Conservation (phyloP, 306 rosid species). For the Medicago truncatula region DNA sequence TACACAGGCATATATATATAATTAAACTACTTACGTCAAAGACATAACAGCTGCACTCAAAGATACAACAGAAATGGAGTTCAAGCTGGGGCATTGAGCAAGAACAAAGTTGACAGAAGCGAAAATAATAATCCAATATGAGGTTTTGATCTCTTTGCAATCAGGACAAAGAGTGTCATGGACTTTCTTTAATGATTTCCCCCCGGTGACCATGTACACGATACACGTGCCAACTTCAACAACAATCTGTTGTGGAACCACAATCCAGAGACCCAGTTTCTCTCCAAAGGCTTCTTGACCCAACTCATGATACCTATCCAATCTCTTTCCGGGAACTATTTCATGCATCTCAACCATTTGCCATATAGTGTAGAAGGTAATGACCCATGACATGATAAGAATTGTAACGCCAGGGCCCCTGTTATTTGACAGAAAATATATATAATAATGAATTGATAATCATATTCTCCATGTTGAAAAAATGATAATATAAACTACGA, state of each 20-base stretch:
- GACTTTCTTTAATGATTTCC: constrained; percentile 67
- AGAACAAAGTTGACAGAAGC: constrained; percentile 65
- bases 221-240: constrained; percentile 76
- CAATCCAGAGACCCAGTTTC: constrained; percentile 76
- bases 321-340: constrained; percentile 84
- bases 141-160: constrained; percentile 48
- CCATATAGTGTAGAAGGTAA: constrained; percentile 83
- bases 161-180: constrained; percentile 59
- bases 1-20: too few relatives aligned
- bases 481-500: not conserved
- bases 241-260: constrained; percentile 78
- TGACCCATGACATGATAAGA: constrained; percentile 68
- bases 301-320: constrained; percentile 86
- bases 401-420: constrained; percentile 79
- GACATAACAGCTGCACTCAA: constrained; percentile 77
- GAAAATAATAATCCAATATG: constrained; percentile 69
- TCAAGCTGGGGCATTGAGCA: constrained; percentile 76
- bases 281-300: constrained; percentile 85
- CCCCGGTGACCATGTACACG: constrained; percentile 83
- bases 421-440: not conserved
- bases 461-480: not conserved
- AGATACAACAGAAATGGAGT: constrained; percentile 72
- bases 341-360: constrained; percentile 98
- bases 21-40: constrained; percentile 42
- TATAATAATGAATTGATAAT: not conserved